Base-by-base conservation (phyloP, 2,329 filamentous ascomycete genomes). In the Colletotrichum theobromicola region DNA sequence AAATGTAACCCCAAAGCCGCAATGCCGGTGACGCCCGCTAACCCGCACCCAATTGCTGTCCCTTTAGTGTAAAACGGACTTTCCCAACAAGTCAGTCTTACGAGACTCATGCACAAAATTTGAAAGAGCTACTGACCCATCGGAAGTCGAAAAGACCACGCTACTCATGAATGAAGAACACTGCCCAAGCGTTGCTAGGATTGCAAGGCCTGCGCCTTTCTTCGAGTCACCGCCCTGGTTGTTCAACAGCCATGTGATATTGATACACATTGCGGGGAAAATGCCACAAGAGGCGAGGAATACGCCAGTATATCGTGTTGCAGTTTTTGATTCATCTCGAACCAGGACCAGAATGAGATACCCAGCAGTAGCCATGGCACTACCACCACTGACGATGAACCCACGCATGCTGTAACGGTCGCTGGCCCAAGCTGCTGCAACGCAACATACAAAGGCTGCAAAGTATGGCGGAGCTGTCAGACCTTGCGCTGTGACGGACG, bases 381-480 rank as follows among this genome's bases (percentile, higher is more conserved):
- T 78, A 64, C 75, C 82, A 12, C 64, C 77, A 0, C 80, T 79
- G 4, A 86, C 77, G 4, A 85, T 76, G 7, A 79, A 76, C 2
- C 85, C 85, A 16, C 85, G 77, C 26, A 81, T 79, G 24, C 81
- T 78, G 28, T 78, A 81, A n/a, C 81, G 77, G 72, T 87, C 85
- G 0, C 84, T 83, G 2, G 81, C 61, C 26, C 80, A 80, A 0
- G 84, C 81, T 1, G 78, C 80, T 12, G 76, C 46, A 18, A 83
- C 69, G 37, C 80, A 82, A 58, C 80, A 79, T 1, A 86, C 46
- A 65, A 86, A 87, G 4, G 85, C 81, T 5, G 75, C 77, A 50
- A 87, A 81, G 72, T 87, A 87, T 3, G 84, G 81, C 1, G 85
- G 85, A 1, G 85, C 85, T 1, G 83, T 80, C 1, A 87, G 78